Evolutionary conservation across 2,329 filamentous ascomycete species (phyloP).

Genomic region (Rhinocladiella mackenziei): DNA sequence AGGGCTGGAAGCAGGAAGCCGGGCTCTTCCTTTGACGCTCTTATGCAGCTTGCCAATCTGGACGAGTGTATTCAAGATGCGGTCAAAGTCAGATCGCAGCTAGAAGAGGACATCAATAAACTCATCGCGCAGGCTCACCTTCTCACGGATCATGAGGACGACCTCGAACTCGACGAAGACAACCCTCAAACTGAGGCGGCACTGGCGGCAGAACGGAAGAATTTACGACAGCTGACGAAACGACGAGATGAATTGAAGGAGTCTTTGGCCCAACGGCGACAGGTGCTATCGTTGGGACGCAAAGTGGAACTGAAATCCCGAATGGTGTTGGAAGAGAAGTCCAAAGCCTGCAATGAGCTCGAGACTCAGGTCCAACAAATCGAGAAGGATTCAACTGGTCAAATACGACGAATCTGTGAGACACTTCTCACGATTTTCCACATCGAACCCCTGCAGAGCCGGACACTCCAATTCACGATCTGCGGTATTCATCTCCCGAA

Average conservation of each 20-base stretch:
- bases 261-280: constrained; percentile 33
- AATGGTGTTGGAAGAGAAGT: constrained; percentile 7
- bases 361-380: constrained; percentile 31
- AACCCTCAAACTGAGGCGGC: constrained; percentile 27
- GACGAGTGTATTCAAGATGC: constrained; percentile 91
- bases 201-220: constrained; percentile 25
- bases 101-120: constrained; percentile 72
- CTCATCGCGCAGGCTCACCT: constrained; percentile 18
- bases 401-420: constrained; percentile 81
- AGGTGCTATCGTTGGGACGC: constrained; percentile 17
- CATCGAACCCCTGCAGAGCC: constrained; percentile 63
- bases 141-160: constrained; percentile 39
- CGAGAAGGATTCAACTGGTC: constrained; percentile 67
- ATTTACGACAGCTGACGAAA: constrained; percentile 31
- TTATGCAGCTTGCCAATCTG: constrained; percentile 83
- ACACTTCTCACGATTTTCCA: constrained; percentile 76
- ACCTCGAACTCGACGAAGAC: constrained; percentile 35
- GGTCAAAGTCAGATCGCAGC: constrained; percentile 66
- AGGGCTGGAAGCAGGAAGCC: constrained; percentile 13
- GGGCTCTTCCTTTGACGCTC: constrained; percentile 78
- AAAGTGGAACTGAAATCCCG: constrained; percentile 8
- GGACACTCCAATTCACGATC: constrained; percentile 77
- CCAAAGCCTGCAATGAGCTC: constrained; percentile 12
- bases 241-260: constrained; percentile 43
- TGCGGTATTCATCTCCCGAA: constrained; percentile 75